Conservation (phyloP, 192 early-diverging fungal genomes). For the Podila minutissima region DNA sequence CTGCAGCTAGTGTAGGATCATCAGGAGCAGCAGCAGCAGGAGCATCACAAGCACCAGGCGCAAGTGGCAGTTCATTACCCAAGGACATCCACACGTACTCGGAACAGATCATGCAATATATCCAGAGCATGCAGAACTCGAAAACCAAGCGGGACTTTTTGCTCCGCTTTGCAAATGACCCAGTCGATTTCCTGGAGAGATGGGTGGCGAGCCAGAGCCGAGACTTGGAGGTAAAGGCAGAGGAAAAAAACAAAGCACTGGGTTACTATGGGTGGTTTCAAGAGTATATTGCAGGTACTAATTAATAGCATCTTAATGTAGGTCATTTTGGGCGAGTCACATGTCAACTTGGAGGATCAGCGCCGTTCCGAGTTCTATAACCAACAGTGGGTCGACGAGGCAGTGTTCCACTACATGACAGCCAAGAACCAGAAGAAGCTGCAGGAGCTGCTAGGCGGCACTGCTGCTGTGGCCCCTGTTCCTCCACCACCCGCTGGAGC, state of each 20-base stretch:
- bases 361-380: constrained; percentile 78
- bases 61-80: constrained; percentile 49
- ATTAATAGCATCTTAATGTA: constrained; percentile 16
- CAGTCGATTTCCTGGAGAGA: constrained; percentile 89
- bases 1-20: not conserved
- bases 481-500: constrained; percentile 4
- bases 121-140: constrained; percentile 87
- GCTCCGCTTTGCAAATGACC: constrained; percentile 85
- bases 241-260: not conserved
- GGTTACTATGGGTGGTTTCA: not conserved
- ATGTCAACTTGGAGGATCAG: constrained; percentile 80
- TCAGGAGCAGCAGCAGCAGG: not conserved
- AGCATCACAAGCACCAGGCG: constrained; percentile 25
- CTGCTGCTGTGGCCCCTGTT: constrained; percentile 7
- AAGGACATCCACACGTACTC: constrained; percentile 52
- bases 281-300: not conserved
- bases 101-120: constrained; percentile 74
- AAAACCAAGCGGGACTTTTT: constrained; percentile 95
- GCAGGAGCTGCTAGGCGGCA: constrained; percentile 38
- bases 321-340: constrained; percentile 78
- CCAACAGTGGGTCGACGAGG: constrained; percentile 85
- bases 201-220: constrained; percentile 94
- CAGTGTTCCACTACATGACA: constrained; percentile 89
- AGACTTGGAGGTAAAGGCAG: constrained; percentile 80
- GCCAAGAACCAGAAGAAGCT: constrained; percentile 64